phyloP scores from a whole-genome alignment of 352 stramenopile species.

The Phytophthora palmivora region DNA sequence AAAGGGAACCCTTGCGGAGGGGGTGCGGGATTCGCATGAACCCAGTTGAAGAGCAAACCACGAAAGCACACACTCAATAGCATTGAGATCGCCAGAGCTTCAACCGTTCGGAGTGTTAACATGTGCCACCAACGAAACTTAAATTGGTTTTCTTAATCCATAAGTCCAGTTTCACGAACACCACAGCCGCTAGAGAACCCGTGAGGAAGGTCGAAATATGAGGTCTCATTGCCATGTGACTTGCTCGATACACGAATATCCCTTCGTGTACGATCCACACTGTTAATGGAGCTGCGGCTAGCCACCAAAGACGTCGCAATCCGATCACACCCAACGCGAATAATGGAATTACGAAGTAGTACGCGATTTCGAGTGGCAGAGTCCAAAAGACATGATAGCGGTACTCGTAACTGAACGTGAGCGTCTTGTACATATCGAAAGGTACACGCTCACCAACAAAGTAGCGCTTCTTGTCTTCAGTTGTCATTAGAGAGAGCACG shows the following conservation, averaged over 20 bases:
- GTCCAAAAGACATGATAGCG: constrained; percentile 49
- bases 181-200: constrained; percentile 42
- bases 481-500: constrained; percentile 38
- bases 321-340: constrained; percentile 34
- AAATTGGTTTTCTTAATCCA: constrained; percentile 27
- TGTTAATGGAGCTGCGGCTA: constrained; percentile 25
- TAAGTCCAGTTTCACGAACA: constrained; percentile 34
- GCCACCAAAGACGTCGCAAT: constrained; percentile 32
- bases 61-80: constrained; percentile 39
- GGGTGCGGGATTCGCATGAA: constrained; percentile 26
- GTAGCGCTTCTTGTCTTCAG: constrained; percentile 34
- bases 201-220: constrained; percentile 49
- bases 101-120: constrained; percentile 21
- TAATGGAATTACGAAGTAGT: constrained; percentile 50
- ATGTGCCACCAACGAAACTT: constrained; percentile 26
- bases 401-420: constrained; percentile 40
- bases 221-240: constrained; percentile 34
- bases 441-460: constrained; percentile 24
- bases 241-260: constrained; percentile 23
- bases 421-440: constrained; percentile 46
- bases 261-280: constrained; percentile 32
- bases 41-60: constrained; percentile 33
- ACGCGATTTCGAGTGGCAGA: constrained; percentile 23
- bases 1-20: constrained; percentile 26
- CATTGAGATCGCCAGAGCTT: constrained; percentile 29